Conservation (phyloP, 2,329 filamentous ascomycete species). For the Knufia fluminis region DNA sequence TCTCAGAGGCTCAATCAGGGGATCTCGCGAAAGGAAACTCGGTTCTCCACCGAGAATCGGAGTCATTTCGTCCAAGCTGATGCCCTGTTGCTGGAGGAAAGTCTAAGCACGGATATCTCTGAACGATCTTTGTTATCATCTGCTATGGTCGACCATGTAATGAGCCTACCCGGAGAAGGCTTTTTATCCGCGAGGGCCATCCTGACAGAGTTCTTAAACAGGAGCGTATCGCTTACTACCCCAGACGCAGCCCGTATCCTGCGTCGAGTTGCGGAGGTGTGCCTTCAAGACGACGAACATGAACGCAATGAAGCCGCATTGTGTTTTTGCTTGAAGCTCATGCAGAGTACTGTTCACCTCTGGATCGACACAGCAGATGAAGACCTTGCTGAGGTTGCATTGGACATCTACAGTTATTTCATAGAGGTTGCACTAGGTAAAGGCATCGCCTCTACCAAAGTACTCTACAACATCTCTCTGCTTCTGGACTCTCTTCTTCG, state of each 20-base stretch:
- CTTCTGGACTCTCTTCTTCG: conserved; percentile 64
- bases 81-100: background rate
- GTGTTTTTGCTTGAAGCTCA: conserved; percentile 56
- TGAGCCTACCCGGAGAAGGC: conserved; percentile 12
- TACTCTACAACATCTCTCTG: conserved; percentile 57
- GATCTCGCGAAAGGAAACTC: background rate
- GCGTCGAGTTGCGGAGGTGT: conserved; percentile 38
- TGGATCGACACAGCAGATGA: conserved; percentile 52
- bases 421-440: conserved; percentile 57
- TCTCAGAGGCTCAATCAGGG: background rate
- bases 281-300: conserved; percentile 49
- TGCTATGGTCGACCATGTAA: background rate
- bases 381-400: conserved; percentile 55
- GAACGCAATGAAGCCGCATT: conserved; percentile 67
- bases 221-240: conserved; percentile 11
- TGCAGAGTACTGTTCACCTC: conserved; percentile 52
- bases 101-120: background rate
- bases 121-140: background rate
- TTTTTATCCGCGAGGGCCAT: conserved; percentile 14
- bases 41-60: background rate
- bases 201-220: conserved; percentile 13
- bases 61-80: background rate
- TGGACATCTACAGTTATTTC: conserved; percentile 72
- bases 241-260: conserved; percentile 37
- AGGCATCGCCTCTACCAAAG: conserved; percentile 58